Conservation (phyloP, 768 basidiomycete genomes). For the Boletellus sp. region DNA sequence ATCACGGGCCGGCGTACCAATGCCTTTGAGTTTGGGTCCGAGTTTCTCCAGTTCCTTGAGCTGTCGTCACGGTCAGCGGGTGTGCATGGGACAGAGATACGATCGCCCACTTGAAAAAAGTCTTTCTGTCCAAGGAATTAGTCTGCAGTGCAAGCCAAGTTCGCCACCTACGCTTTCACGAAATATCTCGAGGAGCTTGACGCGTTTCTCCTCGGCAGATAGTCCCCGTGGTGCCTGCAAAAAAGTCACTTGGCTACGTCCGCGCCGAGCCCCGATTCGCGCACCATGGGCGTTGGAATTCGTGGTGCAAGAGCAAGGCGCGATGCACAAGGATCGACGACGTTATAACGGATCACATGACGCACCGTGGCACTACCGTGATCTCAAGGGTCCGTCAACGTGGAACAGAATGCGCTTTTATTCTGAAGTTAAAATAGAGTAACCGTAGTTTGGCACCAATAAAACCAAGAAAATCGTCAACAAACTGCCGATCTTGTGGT, state of each 20-base stretch:
- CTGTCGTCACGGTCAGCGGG: constrained; percentile 30
- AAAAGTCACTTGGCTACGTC: constrained; percentile 1
- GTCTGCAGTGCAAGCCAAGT: neutral
- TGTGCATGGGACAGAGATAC: neutral
- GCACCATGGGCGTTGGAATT: constrained; percentile 16
- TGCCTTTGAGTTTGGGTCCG: constrained; percentile 85
- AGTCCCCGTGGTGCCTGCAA: constrained; percentile 75
- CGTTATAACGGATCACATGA: constrained; percentile 24
- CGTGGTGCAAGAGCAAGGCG: constrained; percentile 1
- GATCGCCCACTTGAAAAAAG: constrained; percentile 59
- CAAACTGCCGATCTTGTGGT: constrained; percentile 6
- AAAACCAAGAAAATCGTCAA: constrained; percentile 22
- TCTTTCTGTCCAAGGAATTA: constrained; percentile 54
- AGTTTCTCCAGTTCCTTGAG: constrained; percentile 92
- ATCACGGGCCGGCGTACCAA: constrained; percentile 48
- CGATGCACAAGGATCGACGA: neutral
- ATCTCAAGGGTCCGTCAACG: neutral
- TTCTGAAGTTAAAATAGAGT: constrained; percentile 22
- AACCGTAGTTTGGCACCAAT: constrained; percentile 14
- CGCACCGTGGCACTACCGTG: neutral
- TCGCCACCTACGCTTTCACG: constrained; percentile 67
- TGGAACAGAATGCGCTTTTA: constrained; percentile 20
- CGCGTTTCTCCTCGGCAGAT: constrained; percentile 86
- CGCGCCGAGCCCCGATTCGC: neutral
- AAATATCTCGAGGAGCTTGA: constrained; percentile 87